phyloP scores from a whole-genome alignment of 192 early-diverging fungal species.

The Cetraspora pellucida region DNA sequence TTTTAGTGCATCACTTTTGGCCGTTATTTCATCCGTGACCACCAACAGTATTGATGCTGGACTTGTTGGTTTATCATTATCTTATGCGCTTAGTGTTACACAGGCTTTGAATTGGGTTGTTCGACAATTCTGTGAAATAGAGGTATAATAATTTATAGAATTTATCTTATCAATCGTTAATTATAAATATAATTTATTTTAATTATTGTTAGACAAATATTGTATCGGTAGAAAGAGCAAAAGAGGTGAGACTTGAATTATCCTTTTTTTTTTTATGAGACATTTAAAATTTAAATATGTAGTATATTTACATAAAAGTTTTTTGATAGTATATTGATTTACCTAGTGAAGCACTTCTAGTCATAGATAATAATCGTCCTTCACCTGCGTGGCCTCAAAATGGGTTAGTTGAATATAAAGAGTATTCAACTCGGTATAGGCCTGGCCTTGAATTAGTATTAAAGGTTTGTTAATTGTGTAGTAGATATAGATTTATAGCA shows the following conservation, averaged over 20 bases:
- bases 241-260: slow-evolving; percentile 47
- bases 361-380: slow-evolving; percentile 62
- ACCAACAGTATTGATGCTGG: slow-evolving; percentile 66
- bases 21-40: slow-evolving; percentile 63
- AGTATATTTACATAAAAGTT: slow-evolving; percentile 37
- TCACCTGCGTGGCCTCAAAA: slow-evolving; percentile 69
- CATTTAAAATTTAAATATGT: slow-evolving; percentile 26
- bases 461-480: slow-evolving; percentile 42
- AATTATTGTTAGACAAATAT: slow-evolving; percentile 46
- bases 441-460: slow-evolving; percentile 79
- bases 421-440: slow-evolving; percentile 83
- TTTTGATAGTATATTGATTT: slow-evolving; percentile 79
- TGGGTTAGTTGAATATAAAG: slow-evolving; percentile 73
- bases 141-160: slow-evolving; percentile 49
- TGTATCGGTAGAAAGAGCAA: slow-evolving; percentile 75
- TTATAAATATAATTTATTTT: slow-evolving; percentile 34
- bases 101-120: slow-evolving; percentile 88
- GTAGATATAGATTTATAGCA: neutral
- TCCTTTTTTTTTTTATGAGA: neutral
- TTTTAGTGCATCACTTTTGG: slow-evolving; percentile 75
- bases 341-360: slow-evolving; percentile 75
- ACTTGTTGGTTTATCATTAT: slow-evolving; percentile 65
- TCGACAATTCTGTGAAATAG: slow-evolving; percentile 84
- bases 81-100: slow-evolving; percentile 73
- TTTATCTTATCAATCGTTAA: too few relatives aligned